Evolutionary conservation across 2,329 filamentous ascomycete species (phyloP), one percentile per base, ranked within the genome.

Genomic region (Aspergillus floridensis): DNA sequence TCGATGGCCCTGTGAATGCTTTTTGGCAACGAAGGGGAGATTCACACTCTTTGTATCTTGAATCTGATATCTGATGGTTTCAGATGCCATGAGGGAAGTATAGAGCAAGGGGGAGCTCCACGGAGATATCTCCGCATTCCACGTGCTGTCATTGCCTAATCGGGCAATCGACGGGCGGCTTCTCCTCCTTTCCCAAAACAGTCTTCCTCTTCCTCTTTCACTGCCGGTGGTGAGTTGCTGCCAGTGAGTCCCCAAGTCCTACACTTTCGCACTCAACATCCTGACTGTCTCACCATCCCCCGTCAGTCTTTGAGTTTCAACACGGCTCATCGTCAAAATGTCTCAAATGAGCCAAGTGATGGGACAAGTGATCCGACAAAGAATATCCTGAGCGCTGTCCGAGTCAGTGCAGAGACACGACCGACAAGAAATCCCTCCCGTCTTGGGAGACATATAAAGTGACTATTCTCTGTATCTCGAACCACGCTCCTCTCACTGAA

Each of bases 91-190:
- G 38, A 44, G 16, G 26, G 38, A 44, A 19, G 14, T 44, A 44
- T 44, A 44, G 38, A 44, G 38, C 38, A 44, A 44, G 49, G 58
- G 49, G 19, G 32, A 55, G 53, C 53, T 55, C 19, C 41, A 31
- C 53, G 53, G 53, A 47, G 53, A 19, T 2, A 7, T 35, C 62
- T 62, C 62, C 62, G 62, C 38, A 19, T 48, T 47, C 47, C 58
- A 63, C 56, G 60, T 61, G 58, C 35, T 41, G 53, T 12, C 7
- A 41, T 21, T 62, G 41, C 62, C 60, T 56, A 19, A 52, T 61
- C 46, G 55, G 56, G 62, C 22, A 21, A 48, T 29, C 5, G 4
- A 29, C 32, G n/a, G 5, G 29, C 60, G 60, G 62, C 35, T 16
- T 7, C 22, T 21, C 6, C n/a, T 46, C 62, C 62, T 22, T 60